Base-by-base conservation (phyloP, 2,329 filamentous ascomycete genomes). In the Tolypocladium inflatum region DNA sequence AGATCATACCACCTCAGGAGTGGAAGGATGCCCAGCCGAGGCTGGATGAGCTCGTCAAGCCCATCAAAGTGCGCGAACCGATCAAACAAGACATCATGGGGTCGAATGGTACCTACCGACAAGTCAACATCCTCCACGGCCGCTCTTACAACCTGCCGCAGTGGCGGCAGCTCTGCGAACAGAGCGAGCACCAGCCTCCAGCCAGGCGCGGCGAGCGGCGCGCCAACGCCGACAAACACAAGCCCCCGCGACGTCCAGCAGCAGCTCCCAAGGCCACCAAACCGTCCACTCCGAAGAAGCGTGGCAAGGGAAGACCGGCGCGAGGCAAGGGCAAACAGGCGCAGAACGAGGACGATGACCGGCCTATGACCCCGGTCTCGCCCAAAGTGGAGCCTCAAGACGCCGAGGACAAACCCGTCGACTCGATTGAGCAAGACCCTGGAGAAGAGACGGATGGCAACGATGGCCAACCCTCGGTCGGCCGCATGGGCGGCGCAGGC, bases 61-160 rank as follows among this genome's bases (percentile, higher is more conserved):
- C 88, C 61, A 90, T 99, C 71, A 88, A 87, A 69, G 92, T 99
- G 68, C 93, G 93, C 73, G 95, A 99, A 64, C 94, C 94, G 4
- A 97, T 99, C 71, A 96, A 91, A 69, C 94, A 99, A 73, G 94
- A 99, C 67, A 99, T 99, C 67, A 93, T 95, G 80, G 94, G 94
- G 48, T 91, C 90, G 55, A 91, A 93, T 69, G 95, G 94, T 58
- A 95, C 90, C 58, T 99, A 97, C 71, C 93, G 93, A 41, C 94
- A 99, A 72, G 90, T 94, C 68, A 99, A 99, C 70, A 92, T 99
- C 60, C 87, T 97, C 67, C 95, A 97, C 74, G 91, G 95, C 71
- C 84, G 94, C 70, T 91, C 91, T 17, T 99, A 99, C 77, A 99
- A 97, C 65, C 79, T 99, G 5, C 93, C 93, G 0, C 92, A 99